These are phyloP conservation scores for Penicillium paneum DNA, from an alignment of 2,329 filamentous ascomycete genomes.

Conservation along the genomic window DNA sequence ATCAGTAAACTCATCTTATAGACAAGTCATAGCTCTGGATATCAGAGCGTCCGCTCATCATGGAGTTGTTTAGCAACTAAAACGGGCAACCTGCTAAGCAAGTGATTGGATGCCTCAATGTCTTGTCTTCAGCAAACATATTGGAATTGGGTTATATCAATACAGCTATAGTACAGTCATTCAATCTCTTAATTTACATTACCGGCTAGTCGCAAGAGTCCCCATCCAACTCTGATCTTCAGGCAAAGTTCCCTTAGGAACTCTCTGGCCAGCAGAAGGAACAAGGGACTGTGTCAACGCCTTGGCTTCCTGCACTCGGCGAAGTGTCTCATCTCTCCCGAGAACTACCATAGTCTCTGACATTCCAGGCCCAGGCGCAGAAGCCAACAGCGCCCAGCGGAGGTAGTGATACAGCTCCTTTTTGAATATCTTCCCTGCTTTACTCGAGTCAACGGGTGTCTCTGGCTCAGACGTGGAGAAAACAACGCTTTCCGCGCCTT, in stretches of 20 bases:
- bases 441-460: slow-evolving; percentile 9
- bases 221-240: slow-evolving; percentile 37
- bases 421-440: slow-evolving; percentile 38
- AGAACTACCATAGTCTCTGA: slow-evolving; percentile 55
- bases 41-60: background rate
- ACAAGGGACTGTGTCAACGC: slow-evolving; percentile 27
- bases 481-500: slow-evolving; percentile 21
- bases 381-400: slow-evolving; percentile 55
- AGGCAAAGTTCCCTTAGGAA: slow-evolving; percentile 17
- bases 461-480: slow-evolving; percentile 2
- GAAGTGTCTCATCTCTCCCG: slow-evolving; percentile 51
- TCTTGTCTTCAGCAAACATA: background rate
- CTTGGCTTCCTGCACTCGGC: slow-evolving; percentile 44
- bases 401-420: slow-evolving; percentile 55
- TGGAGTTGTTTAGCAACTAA: background rate
- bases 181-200: background rate
- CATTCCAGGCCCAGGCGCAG: slow-evolving; percentile 53
- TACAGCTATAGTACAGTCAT: slow-evolving; percentile 1
- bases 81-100: background rate
- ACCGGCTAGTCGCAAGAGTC: slow-evolving; percentile 24
- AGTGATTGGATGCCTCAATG: background rate
- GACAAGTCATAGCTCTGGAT: background rate
- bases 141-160: background rate
- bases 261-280: slow-evolving; percentile 16
- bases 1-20: background rate